Conservation (phyloP, 179 eudicot species). For the Camellia oleifera region DNA sequence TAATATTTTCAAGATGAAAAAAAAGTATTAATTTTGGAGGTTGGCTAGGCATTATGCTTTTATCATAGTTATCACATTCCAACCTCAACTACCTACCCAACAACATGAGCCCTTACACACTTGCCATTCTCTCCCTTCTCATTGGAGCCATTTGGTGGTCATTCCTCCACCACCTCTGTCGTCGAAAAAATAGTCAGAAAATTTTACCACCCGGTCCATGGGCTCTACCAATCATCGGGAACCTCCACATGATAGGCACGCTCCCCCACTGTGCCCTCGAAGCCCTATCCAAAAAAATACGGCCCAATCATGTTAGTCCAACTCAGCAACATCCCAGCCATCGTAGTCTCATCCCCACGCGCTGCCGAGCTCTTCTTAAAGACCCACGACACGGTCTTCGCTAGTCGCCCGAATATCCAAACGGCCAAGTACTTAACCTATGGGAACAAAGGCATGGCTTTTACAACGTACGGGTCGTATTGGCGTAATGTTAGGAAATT, state of each 20-base stretch:
- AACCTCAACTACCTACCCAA: background rate
- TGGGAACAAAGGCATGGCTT: constrained; percentile 22
- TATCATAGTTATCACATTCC: too few relatives aligned
- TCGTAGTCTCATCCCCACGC: constrained; percentile 37
- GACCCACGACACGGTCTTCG: constrained; percentile 33
- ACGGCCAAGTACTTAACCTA: constrained; percentile 10
- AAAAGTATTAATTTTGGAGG: too few relatives aligned
- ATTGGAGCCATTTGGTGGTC: background rate
- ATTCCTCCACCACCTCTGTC: background rate
- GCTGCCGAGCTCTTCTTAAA: background rate
- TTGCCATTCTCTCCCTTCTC: background rate
- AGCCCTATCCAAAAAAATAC: constrained; percentile 25
- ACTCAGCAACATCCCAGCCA: constrained; percentile 25
- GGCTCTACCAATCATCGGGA: background rate
- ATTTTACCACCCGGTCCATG: background rate
- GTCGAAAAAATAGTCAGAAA: background rate
- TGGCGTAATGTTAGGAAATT: constrained; percentile 43
- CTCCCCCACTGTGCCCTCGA: constrained; percentile 41
- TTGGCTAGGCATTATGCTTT: too few relatives aligned
- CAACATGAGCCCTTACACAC: background rate
- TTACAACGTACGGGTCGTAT: constrained; percentile 31
- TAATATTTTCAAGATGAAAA: too few relatives aligned
- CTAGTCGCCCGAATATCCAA: constrained; percentile 33
- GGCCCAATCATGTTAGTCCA: constrained; percentile 39
- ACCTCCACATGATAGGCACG: constrained; percentile 28